Evolutionary conservation across 441 rosid species (phyloP), one percentile per base, ranked within the genome.

Genomic region (Populus hybrid): DNA sequence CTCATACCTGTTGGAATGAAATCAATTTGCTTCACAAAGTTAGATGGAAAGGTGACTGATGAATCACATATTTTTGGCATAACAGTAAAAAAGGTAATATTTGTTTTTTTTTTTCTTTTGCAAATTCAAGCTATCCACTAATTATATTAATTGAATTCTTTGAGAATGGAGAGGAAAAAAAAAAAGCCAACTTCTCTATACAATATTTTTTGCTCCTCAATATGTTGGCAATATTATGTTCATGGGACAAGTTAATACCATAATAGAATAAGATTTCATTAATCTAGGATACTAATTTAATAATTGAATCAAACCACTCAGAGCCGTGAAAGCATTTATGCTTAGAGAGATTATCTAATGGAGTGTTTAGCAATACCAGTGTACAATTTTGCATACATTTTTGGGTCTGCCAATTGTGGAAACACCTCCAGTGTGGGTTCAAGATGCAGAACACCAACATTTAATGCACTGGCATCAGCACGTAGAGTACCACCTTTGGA

Each of bases 401-500:
- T 96, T 16, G 94, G 90, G 82, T 94, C 92, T 5, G 91, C 92
- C 82, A 96, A 85, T 28, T 91, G 81, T 12, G 98, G 97, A 78
- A 96, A 96, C 80, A 92, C 98, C 78, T 96, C 99, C 87, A 96
- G 82, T 77, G 96, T 88, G 20, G 99, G 99, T 67, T 92, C 97
- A 78, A 96, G 95, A 89, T 96, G 99, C 66, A 96, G 98, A 85
- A 96, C 98, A 53, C 98, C 99, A 72, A 96, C 79, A 34, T 96
- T 94, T 83, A 96, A 85, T 68, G 98, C 95, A 81, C 98, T 96
- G 32, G 99, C 98, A 84, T 96, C 98, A 80, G 98, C 89, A 73
- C 98, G 97, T 82, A 96, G 77, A 81, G 91, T 90, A 74, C 93
- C 85, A 65, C 98, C 99, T 87, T 88, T 94, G 63, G 99, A 93